These are phyloP conservation scores for Didymella lethalis DNA, from an alignment of 2,329 filamentous ascomycete species.

Conservation along the genomic window DNA sequence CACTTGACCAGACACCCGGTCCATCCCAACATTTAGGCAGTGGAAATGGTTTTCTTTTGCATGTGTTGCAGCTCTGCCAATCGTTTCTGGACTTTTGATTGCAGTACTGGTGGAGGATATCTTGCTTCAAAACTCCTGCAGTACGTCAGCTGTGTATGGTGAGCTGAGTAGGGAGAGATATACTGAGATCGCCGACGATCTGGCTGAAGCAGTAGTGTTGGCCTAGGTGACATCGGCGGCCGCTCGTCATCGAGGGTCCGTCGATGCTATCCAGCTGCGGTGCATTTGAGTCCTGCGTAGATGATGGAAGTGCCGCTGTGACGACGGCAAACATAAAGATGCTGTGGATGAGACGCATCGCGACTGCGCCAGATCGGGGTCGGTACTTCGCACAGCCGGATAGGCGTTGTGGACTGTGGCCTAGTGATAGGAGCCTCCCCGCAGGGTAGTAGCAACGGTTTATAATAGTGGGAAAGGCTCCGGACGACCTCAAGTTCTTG, in stretches of 20 bases:
- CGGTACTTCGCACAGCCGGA: background rate
- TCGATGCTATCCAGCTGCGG: background rate
- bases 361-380: background rate
- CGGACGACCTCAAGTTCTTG: background rate
- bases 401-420: background rate
- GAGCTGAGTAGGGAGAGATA: background rate
- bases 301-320: constrained; percentile 16
- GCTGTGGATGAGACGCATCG: constrained; percentile 8
- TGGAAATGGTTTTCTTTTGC: constrained; percentile 22
- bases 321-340: constrained; percentile 8
- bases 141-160: background rate
- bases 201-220: constrained; percentile 25
- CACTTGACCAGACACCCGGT: constrained; percentile 24
- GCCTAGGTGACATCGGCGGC: constrained; percentile 18
- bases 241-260: background rate
- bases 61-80: constrained; percentile 28
- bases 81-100: constrained; percentile 25
- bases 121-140: constrained; percentile 23
- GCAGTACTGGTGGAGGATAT: constrained; percentile 30
- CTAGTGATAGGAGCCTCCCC: background rate
- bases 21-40: constrained; percentile 25
- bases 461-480: background rate
- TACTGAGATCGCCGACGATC: constrained; percentile 25
- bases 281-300: background rate
- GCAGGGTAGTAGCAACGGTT: constrained; percentile 2